Evolutionary conservation across 2,329 filamentous ascomycete genomes (phyloP).

Genomic region (Immersiporthe knoxdaviesiana): DNA sequence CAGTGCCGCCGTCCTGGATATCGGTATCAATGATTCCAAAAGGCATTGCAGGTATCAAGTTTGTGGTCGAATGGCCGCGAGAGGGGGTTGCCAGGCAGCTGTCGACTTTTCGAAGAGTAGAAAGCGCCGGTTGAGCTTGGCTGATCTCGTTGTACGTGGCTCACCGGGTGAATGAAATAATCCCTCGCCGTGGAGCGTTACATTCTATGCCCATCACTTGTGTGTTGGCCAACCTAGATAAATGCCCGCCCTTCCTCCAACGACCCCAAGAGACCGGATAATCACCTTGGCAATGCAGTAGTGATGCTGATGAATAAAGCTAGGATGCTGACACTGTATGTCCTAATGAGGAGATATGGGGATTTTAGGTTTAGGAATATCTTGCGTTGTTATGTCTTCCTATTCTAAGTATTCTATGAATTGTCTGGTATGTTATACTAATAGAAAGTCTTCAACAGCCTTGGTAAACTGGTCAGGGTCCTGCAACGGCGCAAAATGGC

Average conservation of each 20-base stretch:
- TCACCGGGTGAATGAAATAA: slow-evolving; percentile 19
- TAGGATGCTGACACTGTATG: background rate
- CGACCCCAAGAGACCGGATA: background rate
- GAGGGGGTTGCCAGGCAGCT: background rate
- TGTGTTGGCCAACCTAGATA: background rate
- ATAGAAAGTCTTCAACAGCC: slow-evolving; percentile 38
- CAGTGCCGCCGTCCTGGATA: slow-evolving; percentile 20
- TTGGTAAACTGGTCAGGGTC: slow-evolving; percentile 42
- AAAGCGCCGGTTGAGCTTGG: background rate
- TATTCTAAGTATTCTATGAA: too few species aligned
- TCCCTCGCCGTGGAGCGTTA: slow-evolving; percentile 1
- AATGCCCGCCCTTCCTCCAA: background rate
- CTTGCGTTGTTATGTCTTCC: too few species aligned
- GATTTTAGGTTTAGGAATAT: too few species aligned
- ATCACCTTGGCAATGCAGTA: background rate
- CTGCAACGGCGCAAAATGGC: slow-evolving; percentile 49
- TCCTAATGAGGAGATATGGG: background rate
- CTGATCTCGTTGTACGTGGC: background rate
- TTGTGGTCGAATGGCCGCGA: too few species aligned
- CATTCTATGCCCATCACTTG: background rate
- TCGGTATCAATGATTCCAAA: slow-evolving; percentile 36
- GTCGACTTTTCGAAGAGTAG: background rate
- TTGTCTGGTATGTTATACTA: background rate
- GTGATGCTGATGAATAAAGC: background rate
- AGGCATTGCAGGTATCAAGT: slow-evolving; percentile 29